phyloP scores from a whole-genome alignment of 345 rosid species.

The Lepidium aucheri region DNA sequence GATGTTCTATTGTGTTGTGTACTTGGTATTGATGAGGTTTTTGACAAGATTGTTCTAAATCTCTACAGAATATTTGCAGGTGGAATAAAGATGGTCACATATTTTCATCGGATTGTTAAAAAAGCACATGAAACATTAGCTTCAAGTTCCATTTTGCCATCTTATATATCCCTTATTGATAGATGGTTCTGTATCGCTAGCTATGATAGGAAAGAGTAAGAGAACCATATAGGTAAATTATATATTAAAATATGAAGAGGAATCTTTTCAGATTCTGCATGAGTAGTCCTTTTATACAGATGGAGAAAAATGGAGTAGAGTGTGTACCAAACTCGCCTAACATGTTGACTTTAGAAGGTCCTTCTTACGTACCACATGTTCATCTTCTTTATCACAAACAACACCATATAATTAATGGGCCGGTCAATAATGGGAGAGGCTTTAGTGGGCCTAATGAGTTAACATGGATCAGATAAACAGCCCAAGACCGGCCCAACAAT shows the following conservation, averaged over 20 bases:
- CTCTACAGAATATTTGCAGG: no score
- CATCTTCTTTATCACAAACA: background rate
- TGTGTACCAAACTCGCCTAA: slow-evolving; percentile 9
- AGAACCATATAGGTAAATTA: no score
- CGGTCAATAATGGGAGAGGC: background rate
- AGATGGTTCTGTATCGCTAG: no score
- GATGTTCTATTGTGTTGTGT: no score
- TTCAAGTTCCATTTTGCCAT: no score
- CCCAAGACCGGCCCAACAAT: background rate
- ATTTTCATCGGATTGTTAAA: no score
- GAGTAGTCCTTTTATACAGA: background rate
- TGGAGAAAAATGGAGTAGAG: background rate
- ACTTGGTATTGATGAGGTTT: no score
- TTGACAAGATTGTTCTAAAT: no score
- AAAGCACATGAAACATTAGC: no score
- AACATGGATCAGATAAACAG: background rate
- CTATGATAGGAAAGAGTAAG: no score
- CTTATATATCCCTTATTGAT: no score
- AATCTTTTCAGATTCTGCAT: background rate
- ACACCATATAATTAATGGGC: background rate
- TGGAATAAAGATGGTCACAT: no score
- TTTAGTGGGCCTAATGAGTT: background rate
- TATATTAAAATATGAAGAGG: background rate
- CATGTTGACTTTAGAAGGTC: slow-evolving; percentile 9
- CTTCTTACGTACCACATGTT: background rate